phyloP scores from a whole-genome alignment of 2,329 filamentous ascomycete genomes.

The Aaosphaeria pasadenensis region DNA sequence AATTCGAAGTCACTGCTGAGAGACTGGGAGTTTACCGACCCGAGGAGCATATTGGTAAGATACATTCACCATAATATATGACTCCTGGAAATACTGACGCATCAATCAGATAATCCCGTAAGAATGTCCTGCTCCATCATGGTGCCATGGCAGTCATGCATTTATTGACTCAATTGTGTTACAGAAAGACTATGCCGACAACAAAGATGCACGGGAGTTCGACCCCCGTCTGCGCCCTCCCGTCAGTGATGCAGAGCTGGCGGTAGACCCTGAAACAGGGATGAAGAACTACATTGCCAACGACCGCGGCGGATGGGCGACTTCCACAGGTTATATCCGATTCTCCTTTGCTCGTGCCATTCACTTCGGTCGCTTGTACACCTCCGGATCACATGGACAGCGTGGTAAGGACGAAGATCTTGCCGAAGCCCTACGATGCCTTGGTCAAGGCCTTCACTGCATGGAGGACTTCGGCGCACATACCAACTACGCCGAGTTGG shows the following conservation, averaged over 20 bases:
- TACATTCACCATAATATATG: slow-evolving; percentile 9
- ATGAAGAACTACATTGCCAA: slow-evolving; percentile 99
- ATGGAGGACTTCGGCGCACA: slow-evolving; percentile 56
- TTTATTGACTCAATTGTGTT: background rate
- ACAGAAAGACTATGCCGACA: slow-evolving; percentile 52
- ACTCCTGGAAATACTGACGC: background rate
- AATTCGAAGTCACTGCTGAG: slow-evolving; percentile 56
- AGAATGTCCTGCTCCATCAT: background rate
- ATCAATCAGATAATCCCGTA: slow-evolving; percentile 24
- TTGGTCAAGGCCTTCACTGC: slow-evolving; percentile 53
- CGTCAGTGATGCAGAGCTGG: slow-evolving; percentile 51
- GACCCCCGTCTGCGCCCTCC: slow-evolving; percentile 80
- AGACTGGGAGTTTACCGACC: slow-evolving; percentile 48
- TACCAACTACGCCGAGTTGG: slow-evolving; percentile 55
- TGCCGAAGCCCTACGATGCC: slow-evolving; percentile 48
- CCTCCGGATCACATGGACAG: slow-evolving; percentile 40
- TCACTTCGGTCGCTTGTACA: slow-evolving; percentile 48
- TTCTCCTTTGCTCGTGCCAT: slow-evolving; percentile 49
- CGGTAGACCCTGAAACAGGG: slow-evolving; percentile 50
- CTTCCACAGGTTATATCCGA: slow-evolving; percentile 76
- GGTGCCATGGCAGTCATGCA: no score
- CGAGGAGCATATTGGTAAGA: slow-evolving; percentile 53
- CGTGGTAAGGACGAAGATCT: slow-evolving; percentile 44
- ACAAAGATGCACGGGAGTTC: slow-evolving; percentile 76
- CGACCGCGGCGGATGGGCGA: slow-evolving; percentile 82